Evolutionary conservation across 192 early-diverging fungal species (phyloP).

Genomic region (Coemansia asiatica): DNA sequence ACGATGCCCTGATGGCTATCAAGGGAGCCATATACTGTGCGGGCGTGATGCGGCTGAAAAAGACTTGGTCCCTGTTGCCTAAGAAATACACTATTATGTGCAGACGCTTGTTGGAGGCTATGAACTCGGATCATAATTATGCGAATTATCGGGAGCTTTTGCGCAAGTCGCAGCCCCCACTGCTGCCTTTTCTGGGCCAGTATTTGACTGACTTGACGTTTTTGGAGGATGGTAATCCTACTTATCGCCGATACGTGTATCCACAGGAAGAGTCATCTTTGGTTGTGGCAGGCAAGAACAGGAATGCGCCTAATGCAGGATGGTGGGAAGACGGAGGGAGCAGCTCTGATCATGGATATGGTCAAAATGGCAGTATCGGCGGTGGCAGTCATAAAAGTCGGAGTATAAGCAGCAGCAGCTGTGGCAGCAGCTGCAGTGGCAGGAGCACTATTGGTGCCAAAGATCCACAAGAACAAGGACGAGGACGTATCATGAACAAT

Average conservation of each 20-base stretch:
- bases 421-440: not conserved
- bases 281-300: not conserved
- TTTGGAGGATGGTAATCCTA: conserved; percentile 79
- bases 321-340: too few species aligned
- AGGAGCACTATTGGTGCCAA: not conserved
- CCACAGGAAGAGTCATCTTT: not conserved
- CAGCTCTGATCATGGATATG: not conserved
- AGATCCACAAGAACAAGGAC: not conserved
- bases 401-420: conserved; percentile 1
- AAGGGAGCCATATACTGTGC: conserved; percentile 75
- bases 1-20: conserved; percentile 77
- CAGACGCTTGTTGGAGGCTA: conserved; percentile 58
- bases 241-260: conserved; percentile 52
- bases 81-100: conserved; percentile 69
- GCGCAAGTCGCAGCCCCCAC: conserved; percentile 59
- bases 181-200: conserved; percentile 77
- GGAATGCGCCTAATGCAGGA: not conserved
- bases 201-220: conserved; percentile 84
- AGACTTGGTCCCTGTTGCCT: conserved; percentile 65
- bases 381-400: too few species aligned
- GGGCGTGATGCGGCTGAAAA: conserved; percentile 67
- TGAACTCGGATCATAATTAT: conserved; percentile 67
- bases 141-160: conserved; percentile 57
- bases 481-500: not conserved
- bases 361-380: not conserved